Conservation (phyloP, 352 stramenopile genomes). For the Phytopythium sindhum region DNA sequence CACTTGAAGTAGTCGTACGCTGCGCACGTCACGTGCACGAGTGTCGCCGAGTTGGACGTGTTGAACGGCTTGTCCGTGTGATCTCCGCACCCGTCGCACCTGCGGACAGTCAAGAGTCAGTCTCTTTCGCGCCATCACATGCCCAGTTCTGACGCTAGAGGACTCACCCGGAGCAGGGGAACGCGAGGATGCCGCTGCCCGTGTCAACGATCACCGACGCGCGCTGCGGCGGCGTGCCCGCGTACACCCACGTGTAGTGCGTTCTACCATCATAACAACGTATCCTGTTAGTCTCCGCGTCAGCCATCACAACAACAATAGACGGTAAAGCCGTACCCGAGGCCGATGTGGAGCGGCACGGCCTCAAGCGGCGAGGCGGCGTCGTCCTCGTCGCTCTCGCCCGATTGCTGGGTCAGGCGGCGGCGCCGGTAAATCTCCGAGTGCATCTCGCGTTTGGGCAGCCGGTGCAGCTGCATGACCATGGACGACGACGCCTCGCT, state of each 20-base stretch:
- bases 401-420: constrained; percentile 13
- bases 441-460: constrained; percentile 27
- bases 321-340: constrained; percentile 30
- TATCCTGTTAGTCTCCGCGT: background rate
- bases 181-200: constrained; percentile 72
- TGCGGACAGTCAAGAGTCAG: constrained; percentile 4
- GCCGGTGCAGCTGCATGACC: constrained; percentile 41
- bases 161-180: constrained; percentile 71
- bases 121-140: background rate
- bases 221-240: constrained; percentile 71
- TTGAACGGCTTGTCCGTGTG: constrained; percentile 78
- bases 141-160: background rate
- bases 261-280: constrained; percentile 29
- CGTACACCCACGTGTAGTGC: constrained; percentile 85
- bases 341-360: constrained; percentile 61
- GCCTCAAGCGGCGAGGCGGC: constrained; percentile 27
- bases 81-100: constrained; percentile 56
- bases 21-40: constrained; percentile 65
- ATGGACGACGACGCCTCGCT: constrained; percentile 15
- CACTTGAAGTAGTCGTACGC: constrained; percentile 53
- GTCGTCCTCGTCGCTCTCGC: constrained; percentile 22
- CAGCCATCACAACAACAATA: background rate
- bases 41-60: constrained; percentile 54
- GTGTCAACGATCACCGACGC: constrained; percentile 84
- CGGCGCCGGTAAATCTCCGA: constrained; percentile 45